phyloP scores from a whole-genome alignment of 352 stramenopile species.

The Thalassiosira ordinaria region DNA sequence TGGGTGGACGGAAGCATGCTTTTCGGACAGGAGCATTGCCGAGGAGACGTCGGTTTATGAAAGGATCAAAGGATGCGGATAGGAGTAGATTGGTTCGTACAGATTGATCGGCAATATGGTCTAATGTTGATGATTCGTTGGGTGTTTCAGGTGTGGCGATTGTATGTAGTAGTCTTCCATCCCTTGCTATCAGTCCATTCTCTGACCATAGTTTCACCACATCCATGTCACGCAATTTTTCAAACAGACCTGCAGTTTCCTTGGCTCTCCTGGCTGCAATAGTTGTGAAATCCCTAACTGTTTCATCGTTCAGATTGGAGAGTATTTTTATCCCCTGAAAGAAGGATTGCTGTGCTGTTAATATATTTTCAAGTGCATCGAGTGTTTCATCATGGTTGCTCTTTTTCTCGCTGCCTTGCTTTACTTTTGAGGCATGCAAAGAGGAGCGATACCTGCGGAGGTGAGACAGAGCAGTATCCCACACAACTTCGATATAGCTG shows the following conservation, averaged over 20 bases:
- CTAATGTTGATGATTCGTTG: too few species aligned
- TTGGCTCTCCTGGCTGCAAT: too few species aligned
- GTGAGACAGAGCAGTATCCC: slow-evolving; percentile 26
- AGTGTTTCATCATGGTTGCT: slow-evolving; percentile 7
- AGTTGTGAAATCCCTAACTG: slow-evolving; percentile 20
- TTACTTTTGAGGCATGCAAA: too few species aligned
- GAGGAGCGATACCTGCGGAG: slow-evolving; percentile 17
- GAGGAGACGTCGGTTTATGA: slow-evolving; percentile 68
- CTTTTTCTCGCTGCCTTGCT: slow-evolving; percentile 1
- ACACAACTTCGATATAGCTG: slow-evolving; percentile 21
- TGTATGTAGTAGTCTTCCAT: slow-evolving; percentile 24
- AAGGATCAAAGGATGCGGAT: slow-evolving; percentile 72
- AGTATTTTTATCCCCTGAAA: slow-evolving; percentile 26
- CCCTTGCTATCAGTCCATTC: slow-evolving; percentile 13
- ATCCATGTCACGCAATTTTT: too few species aligned
- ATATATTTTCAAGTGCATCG: slow-evolving; percentile 35
- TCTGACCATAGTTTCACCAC: too few species aligned
- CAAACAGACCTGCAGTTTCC: too few species aligned
- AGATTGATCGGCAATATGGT: too few species aligned
- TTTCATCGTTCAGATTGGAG: slow-evolving; percentile 30
- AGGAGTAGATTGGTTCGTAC: slow-evolving; percentile 20
- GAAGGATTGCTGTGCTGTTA: slow-evolving; percentile 32
- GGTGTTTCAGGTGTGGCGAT: too few species aligned
- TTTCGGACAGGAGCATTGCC: slow-evolving; percentile 76
- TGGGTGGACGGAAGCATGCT: slow-evolving; percentile 49